phyloP scores from a whole-genome alignment of 2,329 filamentous ascomycete genomes.

The Truncatella angustata region DNA sequence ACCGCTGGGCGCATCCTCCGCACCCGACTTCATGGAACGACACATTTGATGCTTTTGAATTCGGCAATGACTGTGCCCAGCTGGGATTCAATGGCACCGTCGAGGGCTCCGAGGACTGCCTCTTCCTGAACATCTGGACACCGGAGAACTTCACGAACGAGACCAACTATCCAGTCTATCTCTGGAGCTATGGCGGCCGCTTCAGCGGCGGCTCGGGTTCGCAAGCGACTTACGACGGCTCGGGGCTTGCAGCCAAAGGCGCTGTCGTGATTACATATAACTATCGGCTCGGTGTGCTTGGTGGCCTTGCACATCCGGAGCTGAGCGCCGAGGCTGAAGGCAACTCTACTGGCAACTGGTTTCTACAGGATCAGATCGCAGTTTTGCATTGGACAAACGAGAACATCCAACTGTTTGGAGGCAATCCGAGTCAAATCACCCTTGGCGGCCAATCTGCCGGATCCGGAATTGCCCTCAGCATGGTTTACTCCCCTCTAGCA shows the following conservation, averaged over 20 bases:
- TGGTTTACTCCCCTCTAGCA: slow-evolving; percentile 24
- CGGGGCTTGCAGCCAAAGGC: slow-evolving; percentile 18
- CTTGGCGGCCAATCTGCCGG: slow-evolving; percentile 13
- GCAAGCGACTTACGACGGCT: slow-evolving; percentile 18
- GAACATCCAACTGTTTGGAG: slow-evolving; percentile 17
- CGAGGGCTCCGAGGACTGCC: slow-evolving; percentile 16
- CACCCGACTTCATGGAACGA: slow-evolving; percentile 14
- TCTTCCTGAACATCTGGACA: slow-evolving; percentile 21
- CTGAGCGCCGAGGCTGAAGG: slow-evolving; percentile 21
- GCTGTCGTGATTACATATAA: slow-evolving; percentile 22
- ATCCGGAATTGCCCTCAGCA: slow-evolving; percentile 18
- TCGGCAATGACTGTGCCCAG: slow-evolving; percentile 24
- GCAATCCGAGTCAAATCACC: slow-evolving; percentile 19
- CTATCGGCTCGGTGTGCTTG: slow-evolving; percentile 20
- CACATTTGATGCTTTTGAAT: slow-evolving; percentile 15
- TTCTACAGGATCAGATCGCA: slow-evolving; percentile 24
- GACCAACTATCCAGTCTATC: slow-evolving; percentile 18
- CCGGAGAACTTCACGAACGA: slow-evolving; percentile 1
- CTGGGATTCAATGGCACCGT: slow-evolving; percentile 10
- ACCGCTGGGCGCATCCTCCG: slow-evolving; percentile 16
- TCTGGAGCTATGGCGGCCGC: slow-evolving; percentile 16
- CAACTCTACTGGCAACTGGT: slow-evolving; percentile 27
- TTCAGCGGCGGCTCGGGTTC: slow-evolving; percentile 17
- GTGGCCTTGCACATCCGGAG: slow-evolving; percentile 23
- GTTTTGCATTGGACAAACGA: slow-evolving; percentile 10